Percentiles rank a stretch among this genome's conserved stretches.
Conservation (phyloP, 164 flowering plant genomes). For the Cinnamomum micranthum region DNA sequence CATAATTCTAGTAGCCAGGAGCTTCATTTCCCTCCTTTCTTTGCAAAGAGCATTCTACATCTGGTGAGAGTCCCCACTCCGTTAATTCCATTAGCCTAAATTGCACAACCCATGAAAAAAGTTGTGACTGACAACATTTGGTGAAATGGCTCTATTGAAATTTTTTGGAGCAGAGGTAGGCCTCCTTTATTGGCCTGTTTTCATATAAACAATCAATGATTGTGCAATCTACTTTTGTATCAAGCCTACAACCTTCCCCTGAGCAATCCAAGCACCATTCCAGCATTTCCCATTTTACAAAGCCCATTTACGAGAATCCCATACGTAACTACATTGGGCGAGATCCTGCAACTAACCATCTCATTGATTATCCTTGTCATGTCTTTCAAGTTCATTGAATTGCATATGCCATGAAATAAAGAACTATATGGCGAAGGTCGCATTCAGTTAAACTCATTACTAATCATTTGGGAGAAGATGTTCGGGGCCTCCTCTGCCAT, state of each 20-base stretch:
- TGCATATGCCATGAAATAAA: too few relatives aligned
- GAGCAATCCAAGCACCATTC: slow-evolving; percentile 1
- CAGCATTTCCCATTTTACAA: neutral
- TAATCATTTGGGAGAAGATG: too few relatives aligned
- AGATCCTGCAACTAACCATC: too few relatives aligned
- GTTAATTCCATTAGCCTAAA: neutral
- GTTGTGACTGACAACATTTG: neutral
- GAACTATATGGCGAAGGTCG: too few relatives aligned
- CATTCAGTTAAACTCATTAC: too few relatives aligned
- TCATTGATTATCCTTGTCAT: too few relatives aligned
- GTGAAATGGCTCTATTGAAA: too few relatives aligned
- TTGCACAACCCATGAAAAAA: neutral
- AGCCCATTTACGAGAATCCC: neutral
- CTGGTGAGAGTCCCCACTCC: neutral
- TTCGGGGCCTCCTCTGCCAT: too few relatives aligned
- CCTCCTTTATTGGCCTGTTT: neutral
- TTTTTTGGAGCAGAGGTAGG: too few relatives aligned
- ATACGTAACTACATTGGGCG: neutral
- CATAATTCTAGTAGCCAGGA: slow-evolving; percentile 1
- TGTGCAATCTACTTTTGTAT: neutral
- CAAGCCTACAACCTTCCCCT: neutral
- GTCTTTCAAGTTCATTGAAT: too few relatives aligned
- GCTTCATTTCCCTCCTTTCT: slow-evolving; percentile 2
- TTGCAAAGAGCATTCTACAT: slow-evolving; percentile 5
- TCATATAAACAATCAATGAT: neutral